Evolutionary conservation across 2,329 filamentous ascomycete genomes (phyloP).

Genomic region (Diplodia sapinea): DNA sequence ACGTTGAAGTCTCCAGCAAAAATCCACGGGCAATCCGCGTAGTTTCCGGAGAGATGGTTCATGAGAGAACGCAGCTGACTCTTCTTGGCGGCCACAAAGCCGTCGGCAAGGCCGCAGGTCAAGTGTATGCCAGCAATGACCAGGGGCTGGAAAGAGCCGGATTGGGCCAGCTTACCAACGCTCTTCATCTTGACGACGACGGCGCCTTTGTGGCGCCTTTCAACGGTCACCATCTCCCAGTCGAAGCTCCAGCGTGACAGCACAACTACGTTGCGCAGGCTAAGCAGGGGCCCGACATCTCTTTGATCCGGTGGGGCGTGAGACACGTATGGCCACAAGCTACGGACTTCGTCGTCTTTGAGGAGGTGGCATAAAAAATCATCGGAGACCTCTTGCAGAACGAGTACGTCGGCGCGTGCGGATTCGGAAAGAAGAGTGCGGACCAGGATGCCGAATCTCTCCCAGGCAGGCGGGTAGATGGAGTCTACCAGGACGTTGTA

Average conservation of each 20-base stretch:
- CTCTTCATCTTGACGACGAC: conserved; percentile 55
- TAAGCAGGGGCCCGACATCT: conserved; percentile 63
- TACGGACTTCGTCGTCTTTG: conserved; percentile 51
- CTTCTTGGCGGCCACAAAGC: conserved; percentile 62
- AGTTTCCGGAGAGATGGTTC: conserved; percentile 52
- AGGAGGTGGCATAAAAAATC: conserved; percentile 66
- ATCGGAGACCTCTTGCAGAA: conserved; percentile 69
- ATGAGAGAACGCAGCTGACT: conserved; percentile 61
- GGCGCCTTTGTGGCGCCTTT: conserved; percentile 64
- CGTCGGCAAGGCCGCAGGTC: conserved; percentile 65
- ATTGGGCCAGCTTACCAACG: conserved; percentile 41
- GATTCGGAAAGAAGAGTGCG: conserved; percentile 43
- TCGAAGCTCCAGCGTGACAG: conserved; percentile 62
- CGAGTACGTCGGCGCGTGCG: conserved; percentile 48
- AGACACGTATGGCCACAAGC: conserved; percentile 62
- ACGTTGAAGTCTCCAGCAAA: conserved; percentile 71
- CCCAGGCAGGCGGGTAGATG: conserved; percentile 44
- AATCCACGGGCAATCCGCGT: conserved; percentile 58
- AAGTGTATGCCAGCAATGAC: conserved; percentile 66
- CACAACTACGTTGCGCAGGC: conserved; percentile 65
- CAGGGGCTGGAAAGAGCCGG: conserved; percentile 47
- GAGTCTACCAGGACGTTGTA: conserved; percentile 54
- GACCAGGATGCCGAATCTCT: conserved; percentile 48
- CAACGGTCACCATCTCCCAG: conserved; percentile 62
- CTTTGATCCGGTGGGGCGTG: conserved; percentile 62